Evolutionary conservation across 768 basidiomycete genomes (phyloP).

Genomic region (Auricularia sp.): DNA sequence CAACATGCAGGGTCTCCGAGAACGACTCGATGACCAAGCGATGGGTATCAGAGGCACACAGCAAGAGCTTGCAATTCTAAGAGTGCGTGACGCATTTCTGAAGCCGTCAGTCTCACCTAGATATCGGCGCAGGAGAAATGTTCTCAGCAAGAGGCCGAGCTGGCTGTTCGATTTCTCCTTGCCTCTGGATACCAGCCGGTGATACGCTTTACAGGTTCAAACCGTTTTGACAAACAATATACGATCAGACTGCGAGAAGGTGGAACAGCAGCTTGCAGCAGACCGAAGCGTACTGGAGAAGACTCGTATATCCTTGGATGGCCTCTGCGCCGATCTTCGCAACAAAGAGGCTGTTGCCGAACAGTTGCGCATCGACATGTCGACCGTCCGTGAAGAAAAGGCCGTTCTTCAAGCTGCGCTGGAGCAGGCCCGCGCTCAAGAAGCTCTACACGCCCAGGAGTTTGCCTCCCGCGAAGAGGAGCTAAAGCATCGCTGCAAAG

Average conservation of each 20-base stretch:
- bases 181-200: neutral
- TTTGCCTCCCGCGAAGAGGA: neutral
- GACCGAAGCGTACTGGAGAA: neutral
- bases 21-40: neutral
- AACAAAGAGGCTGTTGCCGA: neutral
- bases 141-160: neutral
- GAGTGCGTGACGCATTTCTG: neutral
- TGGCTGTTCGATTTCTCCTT: neutral
- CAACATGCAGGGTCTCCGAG: neutral
- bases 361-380: neutral
- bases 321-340: neutral
- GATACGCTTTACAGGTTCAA: neutral
- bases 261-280: neutral
- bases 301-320: neutral
- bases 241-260: neutral
- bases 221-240: neutral
- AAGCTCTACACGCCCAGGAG: neutral
- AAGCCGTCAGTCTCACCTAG: neutral
- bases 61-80: neutral
- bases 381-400: neutral
- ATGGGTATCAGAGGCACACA: neutral
- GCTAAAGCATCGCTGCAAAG: neutral
- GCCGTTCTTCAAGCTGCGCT: neutral
- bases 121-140: neutral
- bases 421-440: neutral